Evolutionary conservation across 2,329 filamentous ascomycete species (phyloP), one percentile per base, ranked within the genome.

Genomic region (Diaporthe sp.): DNA sequence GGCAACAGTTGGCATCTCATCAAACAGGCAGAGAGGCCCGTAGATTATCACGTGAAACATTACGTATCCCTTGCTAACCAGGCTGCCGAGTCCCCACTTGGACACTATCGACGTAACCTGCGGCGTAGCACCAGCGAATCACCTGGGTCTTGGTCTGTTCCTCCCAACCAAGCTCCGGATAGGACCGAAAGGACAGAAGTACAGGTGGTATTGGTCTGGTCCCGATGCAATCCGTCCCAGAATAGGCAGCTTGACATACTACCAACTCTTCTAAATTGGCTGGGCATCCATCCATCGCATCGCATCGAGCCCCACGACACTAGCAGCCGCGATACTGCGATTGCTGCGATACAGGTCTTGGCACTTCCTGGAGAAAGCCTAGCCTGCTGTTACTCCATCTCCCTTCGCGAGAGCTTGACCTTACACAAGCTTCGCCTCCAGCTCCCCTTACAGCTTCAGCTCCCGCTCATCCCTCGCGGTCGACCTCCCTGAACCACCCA

Each of bases 101-200:
- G 54, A 70, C 67, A 58, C 67, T 70, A 70, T 70, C 67, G 40
- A 70, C 67, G 52, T 35, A 58, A 58, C 52, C 54, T 35, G 67
- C 10, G 19, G 52, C 40, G 67, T 45, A 57, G 35, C 45, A 67
- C 33, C 66, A 45, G 38, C 66, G 66, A 69, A 33, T 69, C 50
- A 55, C 66, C 52, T 45, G 28, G 35, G 35, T 28, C 66, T 50
- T 3, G 47, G n/a, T 25, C 38, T 25, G n/a, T 22, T 22, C 38
- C 57, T 28, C n/a, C 35, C 30, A 25, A 38, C 6, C n/a, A 64
- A 60, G 35, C 60, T 60, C 33, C 69, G 69, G 69, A 30, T 54
- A 19, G 33, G 25, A 64, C 69, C 69, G 57, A 64, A 54, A 45
- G 45, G 57, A 40, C 69, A 42, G 57, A 71, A 71, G 28, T 35